These are phyloP conservation scores for Erodium texanum DNA, from an alignment of 441 rosid genomes.

Conservation along the genomic window DNA sequence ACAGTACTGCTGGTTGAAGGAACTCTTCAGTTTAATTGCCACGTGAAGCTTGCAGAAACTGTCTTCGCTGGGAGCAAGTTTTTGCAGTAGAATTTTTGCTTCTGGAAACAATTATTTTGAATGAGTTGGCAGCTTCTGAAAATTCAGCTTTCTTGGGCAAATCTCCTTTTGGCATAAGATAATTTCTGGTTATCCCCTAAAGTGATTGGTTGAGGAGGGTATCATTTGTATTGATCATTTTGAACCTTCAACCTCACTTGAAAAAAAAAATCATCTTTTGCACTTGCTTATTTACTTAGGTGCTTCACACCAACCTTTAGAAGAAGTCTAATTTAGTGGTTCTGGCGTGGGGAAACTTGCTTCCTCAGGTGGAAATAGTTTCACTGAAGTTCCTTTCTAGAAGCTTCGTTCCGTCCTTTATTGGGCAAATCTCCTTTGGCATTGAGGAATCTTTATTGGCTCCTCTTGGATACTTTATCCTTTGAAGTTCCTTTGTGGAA, in stretches of 20 bases:
- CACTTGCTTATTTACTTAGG: constrained; percentile 10
- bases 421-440: constrained; percentile 6
- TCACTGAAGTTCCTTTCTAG: constrained; percentile 26
- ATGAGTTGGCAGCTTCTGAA: not conserved
- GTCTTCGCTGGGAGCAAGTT: too few species aligned
- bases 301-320: constrained; percentile 26
- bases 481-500: constrained; percentile 7
- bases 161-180: constrained; percentile 52
- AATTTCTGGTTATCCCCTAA: constrained; percentile 21
- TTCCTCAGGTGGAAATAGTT: constrained; percentile 26
- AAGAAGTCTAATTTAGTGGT: constrained; percentile 15
- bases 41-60: not conserved
- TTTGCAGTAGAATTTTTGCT: not conserved
- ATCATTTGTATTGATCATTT: constrained; percentile 8
- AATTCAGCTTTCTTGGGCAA: constrained; percentile 38
- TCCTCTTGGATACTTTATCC: not conserved
- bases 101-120: not conserved
- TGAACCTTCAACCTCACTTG: constrained; percentile 19
- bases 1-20: not conserved
- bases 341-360: constrained; percentile 21
- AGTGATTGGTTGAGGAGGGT: constrained; percentile 19
- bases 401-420: constrained; percentile 1
- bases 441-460: not conserved
- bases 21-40: not conserved
- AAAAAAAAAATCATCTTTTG: constrained; percentile 33